Percentiles rank a stretch among this genome's conserved stretches.
These are phyloP conservation scores for Crinitomyces ghanaensis DNA, from an alignment of 805 yeast genomes.

Conservation along the genomic window DNA sequence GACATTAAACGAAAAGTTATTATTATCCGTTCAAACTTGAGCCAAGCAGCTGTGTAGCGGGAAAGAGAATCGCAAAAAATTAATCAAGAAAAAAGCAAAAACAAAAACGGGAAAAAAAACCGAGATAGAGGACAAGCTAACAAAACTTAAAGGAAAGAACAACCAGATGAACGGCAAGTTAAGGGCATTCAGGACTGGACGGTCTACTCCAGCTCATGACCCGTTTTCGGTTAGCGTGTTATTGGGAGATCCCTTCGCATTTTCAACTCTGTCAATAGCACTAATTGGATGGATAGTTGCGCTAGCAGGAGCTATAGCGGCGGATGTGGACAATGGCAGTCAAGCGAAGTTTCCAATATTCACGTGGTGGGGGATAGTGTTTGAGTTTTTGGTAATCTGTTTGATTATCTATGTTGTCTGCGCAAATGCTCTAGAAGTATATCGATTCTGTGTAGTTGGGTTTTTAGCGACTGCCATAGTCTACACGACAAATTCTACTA, in stretches of 20 bases:
- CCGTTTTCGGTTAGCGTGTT: too few species aligned
- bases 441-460: conserved; percentile 43
- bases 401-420: conserved; percentile 43
- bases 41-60: too few species aligned
- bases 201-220: background rate
- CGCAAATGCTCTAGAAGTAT: conserved; percentile 53
- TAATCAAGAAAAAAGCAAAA: too few species aligned
- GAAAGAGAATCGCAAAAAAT: too few species aligned
- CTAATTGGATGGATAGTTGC: conserved; percentile 78
- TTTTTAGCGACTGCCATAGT: conserved; percentile 61
- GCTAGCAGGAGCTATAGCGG: conserved; percentile 71
- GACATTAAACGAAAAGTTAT: too few species aligned
- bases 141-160: background rate
- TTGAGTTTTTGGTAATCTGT: conserved; percentile 51
- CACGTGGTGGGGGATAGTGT: conserved; percentile 95
- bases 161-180: conserved; percentile 8
- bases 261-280: conserved; percentile 67
- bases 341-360: conserved; percentile 68
- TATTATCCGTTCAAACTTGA: too few species aligned
- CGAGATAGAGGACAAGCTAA: background rate
- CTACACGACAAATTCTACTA: conserved; percentile 76
- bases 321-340: conserved; percentile 22
- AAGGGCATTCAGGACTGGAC: conserved; percentile 5
- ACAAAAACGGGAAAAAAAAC: too few species aligned
- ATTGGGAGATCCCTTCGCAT: conserved; percentile 80